A percentile compares a stretch with the other conserved stretches of the same genome.
Conservation (phyloP, 2,329 filamentous ascomycete genomes). For the Sphaerulina musiva region DNA sequence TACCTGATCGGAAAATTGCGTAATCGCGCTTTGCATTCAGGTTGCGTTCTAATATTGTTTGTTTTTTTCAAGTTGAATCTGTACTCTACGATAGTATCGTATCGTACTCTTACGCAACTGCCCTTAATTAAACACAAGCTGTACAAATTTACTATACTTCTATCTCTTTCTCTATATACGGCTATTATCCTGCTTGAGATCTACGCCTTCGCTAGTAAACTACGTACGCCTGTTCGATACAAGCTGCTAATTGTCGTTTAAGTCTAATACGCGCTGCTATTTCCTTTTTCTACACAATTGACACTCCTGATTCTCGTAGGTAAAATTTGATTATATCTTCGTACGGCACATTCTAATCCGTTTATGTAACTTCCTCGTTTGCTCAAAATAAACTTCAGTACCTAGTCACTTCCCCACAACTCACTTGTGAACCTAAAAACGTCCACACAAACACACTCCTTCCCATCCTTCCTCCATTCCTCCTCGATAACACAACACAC, state of each 20-base stretch:
- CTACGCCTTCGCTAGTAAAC: background rate
- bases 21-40: too few relatives aligned
- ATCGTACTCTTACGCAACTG: background rate
- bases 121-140: background rate
- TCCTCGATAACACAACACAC: too few relatives aligned
- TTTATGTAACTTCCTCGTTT: too few relatives aligned
- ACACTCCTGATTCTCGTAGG: too few relatives aligned
- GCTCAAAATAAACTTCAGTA: too few relatives aligned
- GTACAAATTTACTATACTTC: background rate
- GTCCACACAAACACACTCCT: too few relatives aligned
- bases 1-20: background rate
- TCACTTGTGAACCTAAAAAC: too few relatives aligned
- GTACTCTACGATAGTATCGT: background rate
- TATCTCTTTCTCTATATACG: background rate
- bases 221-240: background rate
- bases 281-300: background rate
- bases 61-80: background rate
- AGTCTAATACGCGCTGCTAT: background rate
- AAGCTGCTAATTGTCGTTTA: background rate
- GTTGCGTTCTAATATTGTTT: background rate
- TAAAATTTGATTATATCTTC: too few relatives aligned
- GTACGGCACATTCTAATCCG: background rate
- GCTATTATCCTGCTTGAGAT: background rate
- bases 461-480: too few relatives aligned
- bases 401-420: too few relatives aligned